Conservation (phyloP, 139 green algal species). For the Ostreobium quekettii region DNA sequence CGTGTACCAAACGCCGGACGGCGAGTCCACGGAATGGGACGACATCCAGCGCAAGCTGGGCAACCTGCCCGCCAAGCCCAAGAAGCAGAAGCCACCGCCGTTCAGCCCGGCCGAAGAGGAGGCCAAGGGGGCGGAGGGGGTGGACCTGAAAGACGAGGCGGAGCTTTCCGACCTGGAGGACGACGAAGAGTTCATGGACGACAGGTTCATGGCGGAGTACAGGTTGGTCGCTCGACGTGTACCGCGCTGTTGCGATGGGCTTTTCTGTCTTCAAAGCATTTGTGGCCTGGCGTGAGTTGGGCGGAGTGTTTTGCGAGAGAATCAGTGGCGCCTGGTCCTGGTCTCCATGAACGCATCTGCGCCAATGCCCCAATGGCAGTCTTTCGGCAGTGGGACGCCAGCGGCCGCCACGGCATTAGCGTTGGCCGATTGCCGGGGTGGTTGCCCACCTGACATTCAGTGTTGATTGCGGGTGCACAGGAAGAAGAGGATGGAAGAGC, state of each 20-base stretch:
- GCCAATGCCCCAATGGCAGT: background rate
- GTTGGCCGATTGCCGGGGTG: no score
- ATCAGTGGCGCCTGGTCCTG: background rate
- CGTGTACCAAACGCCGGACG: constrained; percentile 39
- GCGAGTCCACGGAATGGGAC: constrained; percentile 60
- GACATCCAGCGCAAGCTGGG: constrained; percentile 57
- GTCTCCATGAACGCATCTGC: background rate
- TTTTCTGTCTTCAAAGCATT: background rate
- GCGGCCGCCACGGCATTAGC: background rate
- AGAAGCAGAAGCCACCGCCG: constrained; percentile 24
- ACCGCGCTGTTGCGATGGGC: background rate
- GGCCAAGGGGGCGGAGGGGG: constrained; percentile 20
- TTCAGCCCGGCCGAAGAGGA: constrained; percentile 4
- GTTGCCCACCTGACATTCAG: no score
- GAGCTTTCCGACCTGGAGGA: constrained; percentile 52
- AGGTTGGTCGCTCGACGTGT: constrained; percentile 34
- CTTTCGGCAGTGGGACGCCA: background rate
- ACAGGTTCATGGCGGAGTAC: constrained; percentile 65
- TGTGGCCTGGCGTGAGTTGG: background rate
- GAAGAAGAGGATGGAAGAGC: constrained; percentile 56
- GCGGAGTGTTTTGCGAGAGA: background rate
- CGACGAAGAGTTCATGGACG: constrained; percentile 70
- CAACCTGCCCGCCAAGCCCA: constrained; percentile 42
- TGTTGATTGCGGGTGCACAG: constrained; percentile 34
- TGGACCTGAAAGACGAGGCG: constrained; percentile 32